A percentile compares a stretch with the other conserved stretches of the same genome.
Conservation (phyloP, 306 rosid species). For the Medicago arabica region DNA sequence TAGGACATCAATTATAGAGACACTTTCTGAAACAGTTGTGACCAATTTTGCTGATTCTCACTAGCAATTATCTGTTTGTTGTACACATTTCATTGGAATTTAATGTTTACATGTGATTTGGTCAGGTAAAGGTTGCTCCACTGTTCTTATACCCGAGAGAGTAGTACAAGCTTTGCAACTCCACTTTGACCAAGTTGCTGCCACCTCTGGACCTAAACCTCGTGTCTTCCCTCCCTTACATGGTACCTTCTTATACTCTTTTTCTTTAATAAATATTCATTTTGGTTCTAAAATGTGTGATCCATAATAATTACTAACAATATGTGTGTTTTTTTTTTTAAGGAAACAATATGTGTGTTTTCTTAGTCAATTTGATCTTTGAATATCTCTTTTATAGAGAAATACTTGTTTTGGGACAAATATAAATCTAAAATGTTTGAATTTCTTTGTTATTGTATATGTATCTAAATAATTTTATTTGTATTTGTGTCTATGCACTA, state of each 20-base stretch:
- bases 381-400: too few species aligned
- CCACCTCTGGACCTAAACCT: slow-evolving; percentile 57
- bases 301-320: too few species aligned
- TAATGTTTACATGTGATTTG: slow-evolving; percentile 33
- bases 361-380: too few species aligned
- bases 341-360: too few species aligned
- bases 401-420: too few species aligned
- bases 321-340: too few species aligned
- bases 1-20: neutral
- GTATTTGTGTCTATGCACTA: too few species aligned
- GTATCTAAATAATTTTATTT: too few species aligned
- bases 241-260: slow-evolving; percentile 49
- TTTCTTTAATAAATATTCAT: too few species aligned
- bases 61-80: neutral
- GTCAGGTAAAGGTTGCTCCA: slow-evolving; percentile 55
- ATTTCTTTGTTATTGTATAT: too few species aligned
- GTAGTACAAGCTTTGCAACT: slow-evolving; percentile 83
- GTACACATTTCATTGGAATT: neutral
- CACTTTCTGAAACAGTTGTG: neutral
- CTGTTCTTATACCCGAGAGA: slow-evolving; percentile 89
- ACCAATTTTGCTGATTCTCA: slow-evolving; percentile 5
- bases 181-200: slow-evolving; percentile 81
- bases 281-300: too few species aligned
- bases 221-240: slow-evolving; percentile 46
- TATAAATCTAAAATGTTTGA: too few species aligned